Percentiles rank a stretch among this genome's conserved stretches.
phyloP scores from a whole-genome alignment of 495 filamentous ascomycete genomes.

The Filosporella fistucella region DNA sequence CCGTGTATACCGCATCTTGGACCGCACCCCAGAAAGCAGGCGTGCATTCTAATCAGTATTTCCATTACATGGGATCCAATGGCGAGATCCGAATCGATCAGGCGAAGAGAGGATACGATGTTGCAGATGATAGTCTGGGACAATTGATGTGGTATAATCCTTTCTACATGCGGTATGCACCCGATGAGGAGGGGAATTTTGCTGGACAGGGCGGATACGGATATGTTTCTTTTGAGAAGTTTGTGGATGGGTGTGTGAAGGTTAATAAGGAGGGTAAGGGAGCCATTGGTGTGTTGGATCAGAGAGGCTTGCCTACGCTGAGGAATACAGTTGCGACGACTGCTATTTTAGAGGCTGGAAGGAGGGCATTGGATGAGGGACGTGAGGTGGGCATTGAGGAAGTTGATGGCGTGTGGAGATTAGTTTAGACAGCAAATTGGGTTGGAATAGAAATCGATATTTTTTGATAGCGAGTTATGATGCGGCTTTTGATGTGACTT shows the following conservation, averaged over 20 bases:
- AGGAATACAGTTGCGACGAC: constrained; percentile 87
- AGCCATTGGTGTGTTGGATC: constrained; percentile 71
- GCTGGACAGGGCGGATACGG: constrained; percentile 87
- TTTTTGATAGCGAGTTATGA: too few species aligned
- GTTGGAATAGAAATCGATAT: too few species aligned
- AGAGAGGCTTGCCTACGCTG: constrained; percentile 76
- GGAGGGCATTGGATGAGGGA: constrained; percentile 75
- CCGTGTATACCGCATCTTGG: constrained; percentile 94
- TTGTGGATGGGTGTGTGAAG: constrained; percentile 74
- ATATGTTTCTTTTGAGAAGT: constrained; percentile 93
- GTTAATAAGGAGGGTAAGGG: constrained; percentile 67
- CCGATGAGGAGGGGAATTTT: constrained; percentile 94
- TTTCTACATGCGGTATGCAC: constrained; percentile 96
- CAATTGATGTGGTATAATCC: constrained; percentile 82
- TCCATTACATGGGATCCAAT: constrained; percentile 80
- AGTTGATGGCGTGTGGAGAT: constrained; percentile 58
- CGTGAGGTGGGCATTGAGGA: constrained; percentile 68
- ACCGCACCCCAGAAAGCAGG: constrained; percentile 88
- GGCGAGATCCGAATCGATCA: constrained; percentile 90
- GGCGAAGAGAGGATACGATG: constrained; percentile 90
- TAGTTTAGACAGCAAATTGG: constrained; percentile 60
- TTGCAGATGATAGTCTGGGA: constrained; percentile 70
- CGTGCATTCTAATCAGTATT: constrained; percentile 93
- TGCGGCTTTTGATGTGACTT: too few species aligned
- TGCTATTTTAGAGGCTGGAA: constrained; percentile 84